Evolutionary conservation across 2,329 filamentous ascomycete species (phyloP), one percentile per base, ranked within the genome.

Genomic region (Polytolypa hystricis): DNA sequence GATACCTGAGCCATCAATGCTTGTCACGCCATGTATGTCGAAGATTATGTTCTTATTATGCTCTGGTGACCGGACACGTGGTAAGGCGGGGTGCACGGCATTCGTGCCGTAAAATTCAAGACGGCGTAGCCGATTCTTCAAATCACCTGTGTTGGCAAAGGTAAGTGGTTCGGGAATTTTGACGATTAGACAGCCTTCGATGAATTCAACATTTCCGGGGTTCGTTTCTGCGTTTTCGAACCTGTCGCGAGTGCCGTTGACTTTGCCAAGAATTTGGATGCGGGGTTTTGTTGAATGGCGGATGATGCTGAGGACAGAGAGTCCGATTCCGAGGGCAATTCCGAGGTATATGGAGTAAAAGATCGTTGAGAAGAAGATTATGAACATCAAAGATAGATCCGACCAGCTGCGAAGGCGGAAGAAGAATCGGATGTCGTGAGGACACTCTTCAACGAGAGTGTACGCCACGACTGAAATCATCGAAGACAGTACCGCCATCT

Each of bases 131-230:
- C 91, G 74, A 35, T 79, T 81, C 59, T 93, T 93, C 30, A 98
- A 67, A 48, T 91, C 84, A 31, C 87, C 91, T 0, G 91, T 96
- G 57, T 98, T 98, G 53, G 89, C 89, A 57, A 98, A 98, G 0
- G 89, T 96, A 34, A 98, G 67, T 0, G 91, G 91, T 55, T 98
- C 91, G 0, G 91, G 89, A 38, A 98, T 96, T 67, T 96, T 96
- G 51, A 96, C 85, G 42, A 98, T 94, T 7, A 98, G 67, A 42
- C 84, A 93, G 11, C 89, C 84, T 46, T 95, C 87, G 36, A 95
- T 73, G 50, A 93, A 87, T 56, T 96, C 89, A 3, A 96, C 69
- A 18, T 73, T 70, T 30, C 81, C 77, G 0, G 79, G 73, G 38
- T 82, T 74, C 1, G 79, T 51, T 49, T 80, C 87, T 1, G 87